Conservation (phyloP, 176 grass and related monocot species). For the Rhynchospora breviuscula region DNA sequence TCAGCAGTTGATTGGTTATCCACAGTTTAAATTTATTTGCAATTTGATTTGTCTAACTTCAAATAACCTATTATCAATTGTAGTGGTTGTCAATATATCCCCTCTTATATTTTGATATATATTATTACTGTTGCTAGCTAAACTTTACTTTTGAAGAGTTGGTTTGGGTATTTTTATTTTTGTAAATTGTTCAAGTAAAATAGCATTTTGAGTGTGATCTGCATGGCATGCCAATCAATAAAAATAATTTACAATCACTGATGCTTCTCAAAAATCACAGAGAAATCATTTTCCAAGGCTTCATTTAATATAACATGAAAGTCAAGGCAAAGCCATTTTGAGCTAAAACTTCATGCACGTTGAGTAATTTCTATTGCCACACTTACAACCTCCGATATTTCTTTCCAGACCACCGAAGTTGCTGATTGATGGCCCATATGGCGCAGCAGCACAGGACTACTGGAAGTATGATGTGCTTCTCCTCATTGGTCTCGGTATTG, state of each 20-base stretch:
- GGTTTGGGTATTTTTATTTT: no score
- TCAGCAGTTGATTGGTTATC: no score
- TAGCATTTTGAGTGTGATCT: neutral
- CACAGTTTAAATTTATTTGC: no score
- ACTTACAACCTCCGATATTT: neutral
- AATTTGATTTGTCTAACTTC: no score
- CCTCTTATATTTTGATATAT: no score
- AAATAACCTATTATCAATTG: no score
- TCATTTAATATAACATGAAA: neutral
- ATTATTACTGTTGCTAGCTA: neutral
- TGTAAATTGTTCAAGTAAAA: no score
- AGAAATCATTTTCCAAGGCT: neutral
- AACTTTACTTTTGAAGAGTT: neutral
- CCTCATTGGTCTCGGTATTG: slow-evolving; percentile 91
- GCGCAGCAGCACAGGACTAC: slow-evolving; percentile 85
- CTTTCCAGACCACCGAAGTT: slow-evolving; percentile 51
- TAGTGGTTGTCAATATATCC: no score
- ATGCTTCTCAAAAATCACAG: neutral
- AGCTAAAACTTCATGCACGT: neutral
- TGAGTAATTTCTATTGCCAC: neutral
- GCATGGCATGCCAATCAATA: neutral
- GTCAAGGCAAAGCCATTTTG: neutral
- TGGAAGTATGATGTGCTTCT: slow-evolving; percentile 89
- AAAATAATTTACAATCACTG: neutral
- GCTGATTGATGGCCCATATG: slow-evolving; percentile 81